Conservation (phyloP, 345 rosid species). For the Salix suchowensis region DNA sequence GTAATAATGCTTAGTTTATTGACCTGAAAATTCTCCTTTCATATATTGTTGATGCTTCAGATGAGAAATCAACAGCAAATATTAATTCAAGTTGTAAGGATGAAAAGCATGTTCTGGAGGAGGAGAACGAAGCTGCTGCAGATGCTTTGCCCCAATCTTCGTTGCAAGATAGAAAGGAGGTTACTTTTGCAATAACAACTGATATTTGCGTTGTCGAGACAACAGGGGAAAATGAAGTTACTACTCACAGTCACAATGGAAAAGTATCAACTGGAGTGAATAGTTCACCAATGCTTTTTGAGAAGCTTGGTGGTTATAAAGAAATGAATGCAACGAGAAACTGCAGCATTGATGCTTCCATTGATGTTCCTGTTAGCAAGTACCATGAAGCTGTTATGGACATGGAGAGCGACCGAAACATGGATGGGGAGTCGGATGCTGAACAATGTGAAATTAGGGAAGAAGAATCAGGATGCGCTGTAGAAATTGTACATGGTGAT, state of each 20-base stretch:
- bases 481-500: background rate
- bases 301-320: background rate
- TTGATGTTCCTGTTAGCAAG: background rate
- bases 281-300: background rate
- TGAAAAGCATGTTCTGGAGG: background rate
- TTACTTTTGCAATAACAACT: background rate
- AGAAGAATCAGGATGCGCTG: background rate
- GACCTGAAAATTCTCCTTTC: background rate
- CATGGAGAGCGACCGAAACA: background rate
- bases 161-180: constrained; percentile 1
- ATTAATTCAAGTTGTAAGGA: constrained; percentile 3
- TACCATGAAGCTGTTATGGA: background rate
- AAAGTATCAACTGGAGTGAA: background rate
- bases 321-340: constrained; percentile 6
- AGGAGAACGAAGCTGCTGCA: background rate
- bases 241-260: background rate
- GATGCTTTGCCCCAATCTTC: constrained; percentile 2
- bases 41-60: background rate
- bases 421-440: constrained; percentile 3
- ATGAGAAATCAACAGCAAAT: background rate
- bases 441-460: background rate
- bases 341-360: background rate
- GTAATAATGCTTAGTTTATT: background rate
- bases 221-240: background rate
- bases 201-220: too few relatives aligned